Conservation (phyloP, 805 yeast genomes). For the Suhomyces kilbournensis region DNA sequence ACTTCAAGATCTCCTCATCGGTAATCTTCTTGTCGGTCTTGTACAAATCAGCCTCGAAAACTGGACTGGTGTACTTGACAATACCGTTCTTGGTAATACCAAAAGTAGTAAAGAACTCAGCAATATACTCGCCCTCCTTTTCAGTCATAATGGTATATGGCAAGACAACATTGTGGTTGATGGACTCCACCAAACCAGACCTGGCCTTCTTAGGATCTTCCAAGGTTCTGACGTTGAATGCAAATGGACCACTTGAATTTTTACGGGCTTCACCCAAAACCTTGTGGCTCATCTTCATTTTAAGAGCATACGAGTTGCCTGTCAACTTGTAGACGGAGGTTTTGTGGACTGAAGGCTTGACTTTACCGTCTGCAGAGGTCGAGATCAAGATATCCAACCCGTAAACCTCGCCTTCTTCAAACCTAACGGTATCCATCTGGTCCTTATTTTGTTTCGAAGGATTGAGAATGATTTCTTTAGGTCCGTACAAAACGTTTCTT, state of each 20-base stretch:
- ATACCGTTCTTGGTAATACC: slow-evolving; percentile 73
- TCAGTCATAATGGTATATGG: slow-evolving; percentile 69
- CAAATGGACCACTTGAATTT: slow-evolving; percentile 61
- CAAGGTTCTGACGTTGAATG: slow-evolving; percentile 62
- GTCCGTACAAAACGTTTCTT: slow-evolving; percentile 66
- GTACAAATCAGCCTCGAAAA: slow-evolving; percentile 47
- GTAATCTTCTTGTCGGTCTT: slow-evolving; percentile 54
- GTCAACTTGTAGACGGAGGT: slow-evolving; percentile 73
- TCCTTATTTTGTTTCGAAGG: slow-evolving; percentile 65
- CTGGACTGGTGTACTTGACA: slow-evolving; percentile 58
- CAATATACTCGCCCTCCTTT: slow-evolving; percentile 62
- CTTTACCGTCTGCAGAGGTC: slow-evolving; percentile 64
- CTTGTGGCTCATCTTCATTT: slow-evolving; percentile 67
- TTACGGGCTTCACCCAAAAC: slow-evolving; percentile 65
- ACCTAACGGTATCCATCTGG: slow-evolving; percentile 60
- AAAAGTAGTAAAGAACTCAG: slow-evolving; percentile 72
- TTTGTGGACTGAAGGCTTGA: slow-evolving; percentile 53
- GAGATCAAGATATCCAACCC: slow-evolving; percentile 72
- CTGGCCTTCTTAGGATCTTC: slow-evolving; percentile 69
- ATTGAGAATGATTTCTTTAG: slow-evolving; percentile 72
- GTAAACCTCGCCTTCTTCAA: slow-evolving; percentile 73
- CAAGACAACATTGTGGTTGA: slow-evolving; percentile 60
- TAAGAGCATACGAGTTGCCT: slow-evolving; percentile 64
- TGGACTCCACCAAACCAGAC: slow-evolving; percentile 71
- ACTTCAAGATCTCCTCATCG: slow-evolving; percentile 47